phyloP scores from a whole-genome alignment of 202 grass and related monocot genomes.

The Thinopyrum obtusiflorum region DNA sequence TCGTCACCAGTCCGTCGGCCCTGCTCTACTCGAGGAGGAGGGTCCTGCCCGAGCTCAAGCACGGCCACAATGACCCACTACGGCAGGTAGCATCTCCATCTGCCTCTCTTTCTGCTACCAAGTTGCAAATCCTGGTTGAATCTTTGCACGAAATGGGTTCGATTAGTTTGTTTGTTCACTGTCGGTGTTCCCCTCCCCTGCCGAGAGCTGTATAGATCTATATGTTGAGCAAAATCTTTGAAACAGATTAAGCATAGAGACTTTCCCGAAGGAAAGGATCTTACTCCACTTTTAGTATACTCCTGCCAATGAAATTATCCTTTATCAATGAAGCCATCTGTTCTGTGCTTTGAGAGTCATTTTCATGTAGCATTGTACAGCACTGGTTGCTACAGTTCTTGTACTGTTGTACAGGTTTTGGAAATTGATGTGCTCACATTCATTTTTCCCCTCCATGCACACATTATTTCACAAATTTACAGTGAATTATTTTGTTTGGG shows the following conservation, averaged over 20 bases:
- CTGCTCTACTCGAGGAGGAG: too few species aligned
- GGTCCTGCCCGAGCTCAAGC: too few species aligned
- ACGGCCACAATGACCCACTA: too few species aligned
- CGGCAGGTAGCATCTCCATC: too few species aligned
- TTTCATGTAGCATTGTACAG: conserved; percentile 21
- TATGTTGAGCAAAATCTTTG: conserved; percentile 28
- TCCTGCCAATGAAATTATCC: conserved; percentile 20
- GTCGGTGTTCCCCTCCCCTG: conserved; percentile 18
- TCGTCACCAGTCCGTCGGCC: too few species aligned
- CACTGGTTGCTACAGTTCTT: background rate
- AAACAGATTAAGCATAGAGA: conserved; percentile 43
- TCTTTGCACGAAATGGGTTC: background rate
- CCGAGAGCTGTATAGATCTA: conserved; percentile 45
- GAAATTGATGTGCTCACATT: background rate
- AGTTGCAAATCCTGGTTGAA: too few species aligned
- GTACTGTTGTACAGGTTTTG: conserved; percentile 8
- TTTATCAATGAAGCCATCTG: conserved; percentile 31
- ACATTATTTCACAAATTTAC: background rate
- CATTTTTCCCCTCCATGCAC: background rate
- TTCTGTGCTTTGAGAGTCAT: background rate
- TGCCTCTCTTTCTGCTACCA: too few species aligned
- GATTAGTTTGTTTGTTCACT: conserved; percentile 38
- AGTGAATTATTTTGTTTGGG: background rate
- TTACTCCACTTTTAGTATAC: conserved; percentile 20
- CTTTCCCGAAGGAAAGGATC: conserved; percentile 27